A percentile compares a stretch with the other conserved stretches of the same genome.
Evolutionary conservation across 2,329 filamentous ascomycete species (phyloP).

Genomic region (Ilyonectria destructans): DNA sequence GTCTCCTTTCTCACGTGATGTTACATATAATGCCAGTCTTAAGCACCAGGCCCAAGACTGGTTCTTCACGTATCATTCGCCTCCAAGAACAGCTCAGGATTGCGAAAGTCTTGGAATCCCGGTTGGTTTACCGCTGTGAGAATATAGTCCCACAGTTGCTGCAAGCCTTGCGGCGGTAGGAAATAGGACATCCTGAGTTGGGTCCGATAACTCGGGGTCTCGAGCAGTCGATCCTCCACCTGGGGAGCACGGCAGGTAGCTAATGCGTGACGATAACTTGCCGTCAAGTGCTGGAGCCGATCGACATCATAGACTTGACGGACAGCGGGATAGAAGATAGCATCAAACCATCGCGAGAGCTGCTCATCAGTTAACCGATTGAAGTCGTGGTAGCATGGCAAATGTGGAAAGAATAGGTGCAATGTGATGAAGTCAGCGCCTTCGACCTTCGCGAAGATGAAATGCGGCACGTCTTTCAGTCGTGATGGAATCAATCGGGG

Average conservation of each 20-base stretch:
- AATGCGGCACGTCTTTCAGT: conserved; percentile 33
- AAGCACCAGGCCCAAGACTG: too few species aligned
- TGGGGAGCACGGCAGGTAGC: conserved; percentile 21
- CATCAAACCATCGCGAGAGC: conserved; percentile 20
- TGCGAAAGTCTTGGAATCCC: conserved; percentile 11
- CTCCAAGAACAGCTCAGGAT: conserved; percentile 17
- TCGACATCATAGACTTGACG: conserved; percentile 23
- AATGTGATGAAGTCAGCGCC: conserved; percentile 32
- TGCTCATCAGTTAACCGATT: conserved; percentile 24
- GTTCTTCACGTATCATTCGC: too few species aligned
- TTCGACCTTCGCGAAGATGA: conserved; percentile 20
- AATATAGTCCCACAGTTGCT: conserved; percentile 22
- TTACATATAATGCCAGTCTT: too few species aligned
- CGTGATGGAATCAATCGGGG: not conserved
- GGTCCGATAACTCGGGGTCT: conserved; percentile 24
- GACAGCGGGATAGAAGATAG: conserved; percentile 31
- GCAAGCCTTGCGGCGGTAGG: conserved; percentile 19
- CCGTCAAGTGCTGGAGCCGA: conserved; percentile 26
- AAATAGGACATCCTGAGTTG: conserved; percentile 31
- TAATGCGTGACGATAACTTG: conserved; percentile 31
- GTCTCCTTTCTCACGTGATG: too few species aligned
- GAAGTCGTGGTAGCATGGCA: conserved; percentile 24
- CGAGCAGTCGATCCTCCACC: not conserved
- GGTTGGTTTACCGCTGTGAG: conserved; percentile 11
- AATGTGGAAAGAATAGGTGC: conserved; percentile 29